Base-by-base conservation (phyloP, 495 filamentous ascomycete genomes). In the Podospora comata region DNA sequence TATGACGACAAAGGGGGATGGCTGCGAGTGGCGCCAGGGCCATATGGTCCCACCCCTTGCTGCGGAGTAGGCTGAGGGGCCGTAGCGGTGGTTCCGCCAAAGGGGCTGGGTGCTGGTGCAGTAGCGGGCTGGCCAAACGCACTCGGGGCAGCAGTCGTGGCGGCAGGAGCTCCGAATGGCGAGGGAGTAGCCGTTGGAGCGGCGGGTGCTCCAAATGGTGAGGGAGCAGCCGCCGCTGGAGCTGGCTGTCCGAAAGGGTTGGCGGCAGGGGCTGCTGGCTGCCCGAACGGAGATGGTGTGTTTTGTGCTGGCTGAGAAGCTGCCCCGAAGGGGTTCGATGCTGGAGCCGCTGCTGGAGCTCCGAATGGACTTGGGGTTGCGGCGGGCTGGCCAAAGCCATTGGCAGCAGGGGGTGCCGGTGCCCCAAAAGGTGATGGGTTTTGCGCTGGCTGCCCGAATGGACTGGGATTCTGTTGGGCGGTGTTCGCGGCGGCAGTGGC, bases 1-100 rank as follows among this genome's bases (percentile, higher is more conserved):
- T 85, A 85, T 23, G 71, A 74, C 1, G 72, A 74, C 5, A 78
- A 61, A n/a, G 77, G 66, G 0, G 81, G 82, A 56, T 84, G 82
- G 53, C 83, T 78, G 53, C 77, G 78, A 1, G 76, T 73, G n/a
- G 79, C 77, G 64, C 66, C 66, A 0, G 81, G 79, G n/a, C 68
- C 75, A 59, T 83, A 83, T 4, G 81, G 81, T 16, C 76, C 73
- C 19, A 66, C 58, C 53, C 66, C 65, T 9, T 27, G 39, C 62
- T 54, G 63, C 23, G 27, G 53, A 54, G 16, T 55, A 11, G 63
- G n/a, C 6, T 34, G 2, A 26, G 66, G 11, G 32, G 62, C 30
- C 5, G 59, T 19, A 7, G 61, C 61, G 5, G 61, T 32, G 0
- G n/a, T 9, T 18, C 11, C 23, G 27, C 59, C 59, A 61, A 61